Percentiles rank a stretch among this genome's conserved stretches.
phyloP scores from a whole-genome alignment of 345 rosid genomes.

The Boechera retrofracta region DNA sequence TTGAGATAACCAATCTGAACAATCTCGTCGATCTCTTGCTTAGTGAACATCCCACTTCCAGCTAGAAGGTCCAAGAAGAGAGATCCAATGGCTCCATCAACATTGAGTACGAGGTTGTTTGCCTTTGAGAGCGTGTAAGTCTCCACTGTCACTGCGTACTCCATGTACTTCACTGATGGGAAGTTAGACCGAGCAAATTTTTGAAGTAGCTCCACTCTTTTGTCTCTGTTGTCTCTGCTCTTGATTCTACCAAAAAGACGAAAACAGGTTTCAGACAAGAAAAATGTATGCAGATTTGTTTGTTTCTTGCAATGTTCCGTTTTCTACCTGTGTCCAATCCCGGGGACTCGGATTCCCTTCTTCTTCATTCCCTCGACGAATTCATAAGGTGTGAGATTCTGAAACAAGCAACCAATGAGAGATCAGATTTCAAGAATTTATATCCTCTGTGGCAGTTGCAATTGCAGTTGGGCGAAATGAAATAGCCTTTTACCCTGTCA shows the following conservation, averaged over 20 bases:
- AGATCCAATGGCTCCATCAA: constrained; percentile 91
- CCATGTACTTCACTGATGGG: constrained; percentile 96
- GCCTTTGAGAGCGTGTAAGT: constrained; percentile 89
- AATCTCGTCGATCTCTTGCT: constrained; percentile 93
- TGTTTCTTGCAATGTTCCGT: background rate
- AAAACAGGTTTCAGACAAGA: constrained; percentile 11
- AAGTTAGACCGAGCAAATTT: constrained; percentile 85
- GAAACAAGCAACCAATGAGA: constrained; percentile 37
- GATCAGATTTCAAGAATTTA: constrained; percentile 26
- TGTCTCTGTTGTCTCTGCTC: constrained; percentile 97
- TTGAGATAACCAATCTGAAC: constrained; percentile 88
- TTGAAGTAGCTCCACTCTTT: constrained; percentile 95
- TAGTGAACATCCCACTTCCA: constrained; percentile 90
- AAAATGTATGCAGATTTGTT: background rate
- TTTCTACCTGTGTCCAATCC: constrained; percentile 91
- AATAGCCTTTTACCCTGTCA: constrained; percentile 64
- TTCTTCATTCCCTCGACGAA: constrained; percentile 97
- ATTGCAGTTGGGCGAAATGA: background rate
- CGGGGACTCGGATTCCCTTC: constrained; percentile 98
- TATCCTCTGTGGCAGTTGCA: constrained; percentile 1
- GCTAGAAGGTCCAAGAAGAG: constrained; percentile 97
- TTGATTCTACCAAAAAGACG: constrained; percentile 64
- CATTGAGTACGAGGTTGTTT: constrained; percentile 84
- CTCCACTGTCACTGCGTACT: constrained; percentile 88
- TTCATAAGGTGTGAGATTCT: constrained; percentile 92